Base-by-base conservation (phyloP, 2,329 filamentous ascomycete species). In the Paraphoma chrysanthemicola region DNA sequence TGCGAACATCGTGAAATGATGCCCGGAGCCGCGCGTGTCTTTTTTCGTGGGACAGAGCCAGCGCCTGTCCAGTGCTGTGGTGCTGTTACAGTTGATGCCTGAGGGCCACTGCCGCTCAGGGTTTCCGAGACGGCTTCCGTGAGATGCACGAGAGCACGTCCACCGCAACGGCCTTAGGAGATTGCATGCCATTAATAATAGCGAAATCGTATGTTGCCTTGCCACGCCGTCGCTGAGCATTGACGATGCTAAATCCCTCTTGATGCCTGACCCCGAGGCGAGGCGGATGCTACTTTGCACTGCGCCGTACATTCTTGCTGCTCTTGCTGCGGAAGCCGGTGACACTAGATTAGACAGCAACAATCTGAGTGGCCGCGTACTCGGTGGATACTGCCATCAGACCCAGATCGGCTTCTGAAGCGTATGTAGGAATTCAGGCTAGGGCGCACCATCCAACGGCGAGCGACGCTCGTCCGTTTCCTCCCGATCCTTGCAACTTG, bases 181-280 rank as follows among this genome's bases (percentile, higher is more conserved):
- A 62, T 57, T 54, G 48, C 55, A 59, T 47, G 58, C 58, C 46
- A 63, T 68, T 65, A 53, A 54, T 55, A 63, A 60, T 60, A 54
- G 48, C 18, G 42, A 57, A n/a, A 18, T 59, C 48, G 61, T 58
- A 56, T 59, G 52, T 58, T 51, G 59, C 54, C 51, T n/a, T 36
- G 33, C 33, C 3, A 36, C 44, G 51, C 43, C 48, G 47, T 36
- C 33, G 38, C 44, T 53, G 55, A 55, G 64, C 59, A 53, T 62
- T 51, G 60, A 59, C 55, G 53, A 16, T 41, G 44, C 36, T 31
- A 63, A 66, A 67, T 64, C 47, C 53, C 67, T 66, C 63, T 55
- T 31, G 49, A 54, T 58, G 57, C 58, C 56, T 56, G 49, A 56
- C 54, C 54, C 57, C 61, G 49, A 54, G 43, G 48, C 51, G 54